Evolutionary conservation across 2,329 filamentous ascomycete species (phyloP).

Genomic region (Pezicula neosporulosa): DNA sequence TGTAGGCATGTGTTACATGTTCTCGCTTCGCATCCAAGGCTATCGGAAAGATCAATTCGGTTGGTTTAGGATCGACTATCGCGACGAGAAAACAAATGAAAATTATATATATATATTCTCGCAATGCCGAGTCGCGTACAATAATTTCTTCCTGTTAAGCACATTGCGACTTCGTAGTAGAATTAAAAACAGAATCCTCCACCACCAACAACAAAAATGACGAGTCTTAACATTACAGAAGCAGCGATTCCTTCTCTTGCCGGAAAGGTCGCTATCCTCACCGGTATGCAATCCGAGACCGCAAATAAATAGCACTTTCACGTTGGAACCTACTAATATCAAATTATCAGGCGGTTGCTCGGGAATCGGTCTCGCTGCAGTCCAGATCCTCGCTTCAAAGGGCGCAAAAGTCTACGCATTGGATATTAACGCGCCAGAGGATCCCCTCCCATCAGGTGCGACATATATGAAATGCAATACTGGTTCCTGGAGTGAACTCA

Average conservation of each 20-base stretch:
- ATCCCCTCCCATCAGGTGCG: not conserved
- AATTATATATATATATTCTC: too few relatives aligned
- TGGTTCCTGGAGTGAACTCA: not conserved
- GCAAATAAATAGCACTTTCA: too few relatives aligned
- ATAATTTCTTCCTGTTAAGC: too few relatives aligned
- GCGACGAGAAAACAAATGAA: too few relatives aligned
- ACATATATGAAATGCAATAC: not conserved
- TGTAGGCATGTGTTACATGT: too few relatives aligned
- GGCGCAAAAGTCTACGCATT: not conserved
- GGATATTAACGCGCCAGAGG: not conserved
- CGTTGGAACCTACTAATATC: too few relatives aligned
- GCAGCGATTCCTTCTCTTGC: slow-evolving; percentile 12
- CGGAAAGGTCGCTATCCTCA: slow-evolving; percentile 11
- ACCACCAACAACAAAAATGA: not conserved
- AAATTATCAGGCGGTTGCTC: not conserved
- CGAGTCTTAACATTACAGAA: not conserved
- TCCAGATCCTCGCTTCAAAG: not conserved
- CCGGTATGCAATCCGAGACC: not conserved
- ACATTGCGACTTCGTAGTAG: too few relatives aligned
- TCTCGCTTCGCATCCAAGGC: too few relatives aligned
- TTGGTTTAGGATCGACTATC: too few relatives aligned
- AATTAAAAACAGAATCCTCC: too few relatives aligned
- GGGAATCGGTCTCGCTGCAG: not conserved
- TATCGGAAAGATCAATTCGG: too few relatives aligned
- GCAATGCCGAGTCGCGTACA: too few relatives aligned